These are phyloP conservation scores for Urtica urens DNA, from an alignment of 306 rosid genomes.

Conservation along the genomic window DNA sequence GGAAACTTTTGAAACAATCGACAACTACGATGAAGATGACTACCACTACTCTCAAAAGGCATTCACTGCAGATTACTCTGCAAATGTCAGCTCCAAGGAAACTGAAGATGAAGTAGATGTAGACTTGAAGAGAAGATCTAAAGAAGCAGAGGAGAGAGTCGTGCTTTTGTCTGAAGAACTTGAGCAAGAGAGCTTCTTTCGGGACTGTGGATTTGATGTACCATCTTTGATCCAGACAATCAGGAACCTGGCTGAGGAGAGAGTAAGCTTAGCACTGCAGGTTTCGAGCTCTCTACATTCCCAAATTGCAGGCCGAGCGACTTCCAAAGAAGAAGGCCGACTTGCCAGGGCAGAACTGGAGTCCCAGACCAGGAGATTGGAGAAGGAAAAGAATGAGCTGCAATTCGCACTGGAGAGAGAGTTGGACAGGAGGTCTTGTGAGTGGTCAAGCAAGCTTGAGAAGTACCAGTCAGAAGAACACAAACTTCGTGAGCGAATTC, in stretches of 20 bases:
- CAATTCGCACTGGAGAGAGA: conserved; percentile 81
- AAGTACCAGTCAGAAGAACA: conserved; percentile 78
- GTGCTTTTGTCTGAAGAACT: conserved; percentile 48
- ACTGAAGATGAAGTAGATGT: conserved; percentile 42
- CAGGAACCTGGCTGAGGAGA: conserved; percentile 53
- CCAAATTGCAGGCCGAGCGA: conserved; percentile 57
- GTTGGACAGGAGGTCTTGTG: conserved; percentile 90
- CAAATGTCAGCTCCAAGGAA: conserved; percentile 31
- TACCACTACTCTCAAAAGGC: conserved; percentile 19
- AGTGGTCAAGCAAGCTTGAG: conserved; percentile 89
- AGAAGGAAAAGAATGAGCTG: conserved; percentile 84
- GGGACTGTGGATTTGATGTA: conserved; percentile 43
- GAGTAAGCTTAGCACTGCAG: conserved; percentile 58
- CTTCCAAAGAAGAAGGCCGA: conserved; percentile 56
- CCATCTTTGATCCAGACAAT: conserved; percentile 49
- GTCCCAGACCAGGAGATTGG: conserved; percentile 44
- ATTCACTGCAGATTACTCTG: conserved; percentile 17
- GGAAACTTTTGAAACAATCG: conserved; percentile 32
- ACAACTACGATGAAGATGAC: conserved; percentile 33
- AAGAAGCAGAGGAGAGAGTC: conserved; percentile 74
- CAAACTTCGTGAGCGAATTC: conserved; percentile 84
- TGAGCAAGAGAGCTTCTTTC: conserved; percentile 54
- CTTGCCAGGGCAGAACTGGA: conserved; percentile 46
- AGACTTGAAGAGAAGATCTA: conserved; percentile 49
- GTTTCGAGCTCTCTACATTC: conserved; percentile 65